Evolutionary conservation across 2,329 filamentous ascomycete species (phyloP), one percentile per base, ranked within the genome.

Genomic region (Fusarium robinianum): DNA sequence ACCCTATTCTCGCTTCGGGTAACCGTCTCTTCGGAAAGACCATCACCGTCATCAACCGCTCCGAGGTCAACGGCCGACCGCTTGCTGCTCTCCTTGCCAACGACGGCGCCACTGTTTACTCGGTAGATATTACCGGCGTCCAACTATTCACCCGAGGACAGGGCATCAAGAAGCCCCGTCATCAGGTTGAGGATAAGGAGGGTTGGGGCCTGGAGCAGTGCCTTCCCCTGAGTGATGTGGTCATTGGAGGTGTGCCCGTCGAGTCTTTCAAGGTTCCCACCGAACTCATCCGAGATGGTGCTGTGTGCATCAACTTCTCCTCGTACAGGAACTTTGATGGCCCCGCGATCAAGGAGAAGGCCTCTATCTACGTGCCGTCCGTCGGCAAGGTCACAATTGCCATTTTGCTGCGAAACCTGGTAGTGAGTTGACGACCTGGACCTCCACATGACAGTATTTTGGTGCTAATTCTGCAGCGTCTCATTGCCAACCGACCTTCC

Each of bases 261-360:
- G 87, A 96, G 53, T 81, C 78, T 49, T 99, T 87, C 79, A 96
- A 97, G 75, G 87, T 99, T 17, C 88, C 91, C 5, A 87, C 85
- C 4, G 81, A 88, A 37, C 74, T 94, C 51, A 77, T 99, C 61
- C 82, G 90, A 32, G 88, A 96, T 43, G 94, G 94, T 33, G 91
- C 89, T 19, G 89, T 96, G n/a, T 99, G 94, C 77, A 91, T 99
- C 74, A 99, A 99, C 72, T 97, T 99, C 68, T 95, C 90, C 6
- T 96, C 89, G 37, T 90, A 88, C 70, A 89, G 91, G 75, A 97
- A 99, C 72, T 97, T 97, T 70, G 85, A 85, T 49, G 79, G 78
- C 1, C 84, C 87, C 0, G 87, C 88, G 33, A 84, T 97, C 57
- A 97, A 96, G 73, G 88, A 96, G 67, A 95, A 91, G 74, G 94